These are phyloP conservation scores for Saturnispora quitensis DNA, from an alignment of 805 yeast genomes.

Conservation along the genomic window DNA sequence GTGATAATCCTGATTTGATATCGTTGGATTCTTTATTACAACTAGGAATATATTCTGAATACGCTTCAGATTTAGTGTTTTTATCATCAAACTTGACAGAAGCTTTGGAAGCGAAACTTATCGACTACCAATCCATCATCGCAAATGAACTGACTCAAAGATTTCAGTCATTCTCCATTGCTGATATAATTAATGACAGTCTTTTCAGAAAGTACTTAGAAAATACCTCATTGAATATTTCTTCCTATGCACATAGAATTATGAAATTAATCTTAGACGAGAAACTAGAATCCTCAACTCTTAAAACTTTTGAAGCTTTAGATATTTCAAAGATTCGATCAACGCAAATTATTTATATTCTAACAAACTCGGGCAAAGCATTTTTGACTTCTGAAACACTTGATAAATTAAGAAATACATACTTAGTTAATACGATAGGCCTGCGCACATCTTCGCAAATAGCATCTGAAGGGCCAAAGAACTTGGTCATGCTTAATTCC, in stretches of 20 bases:
- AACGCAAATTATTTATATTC: conserved; percentile 30
- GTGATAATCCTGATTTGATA: neutral
- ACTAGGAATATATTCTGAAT: conserved; percentile 32
- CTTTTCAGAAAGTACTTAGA: neutral
- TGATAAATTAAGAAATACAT: conserved; percentile 46
- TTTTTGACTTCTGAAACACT: conserved; percentile 30
- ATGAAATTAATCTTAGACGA: conserved; percentile 26
- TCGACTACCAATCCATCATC: conserved; percentile 9
- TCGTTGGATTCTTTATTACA: conserved; percentile 18
- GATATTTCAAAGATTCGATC: conserved; percentile 27
- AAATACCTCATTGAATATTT: conserved; percentile 4
- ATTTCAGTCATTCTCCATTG: neutral
- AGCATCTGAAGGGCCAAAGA: conserved; percentile 33
- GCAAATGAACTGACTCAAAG: neutral
- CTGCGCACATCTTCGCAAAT: conserved; percentile 33
- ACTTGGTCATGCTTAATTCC: conserved; percentile 40
- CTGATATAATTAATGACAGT: neutral
- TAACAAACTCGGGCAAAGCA: conserved; percentile 29
- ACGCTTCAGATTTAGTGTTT: conserved; percentile 14
- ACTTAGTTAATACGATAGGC: conserved; percentile 61
- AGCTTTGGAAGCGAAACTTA: conserved; percentile 3
- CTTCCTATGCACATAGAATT: conserved; percentile 30
- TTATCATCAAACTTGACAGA: neutral
- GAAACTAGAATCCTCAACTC: conserved; percentile 21
- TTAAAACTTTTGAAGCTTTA: conserved; percentile 16